Evolutionary conservation across 108 stramenopile genomes (phyloP), one percentile per base, ranked within the genome.

Genomic region (Chaetoceros muelleri): DNA sequence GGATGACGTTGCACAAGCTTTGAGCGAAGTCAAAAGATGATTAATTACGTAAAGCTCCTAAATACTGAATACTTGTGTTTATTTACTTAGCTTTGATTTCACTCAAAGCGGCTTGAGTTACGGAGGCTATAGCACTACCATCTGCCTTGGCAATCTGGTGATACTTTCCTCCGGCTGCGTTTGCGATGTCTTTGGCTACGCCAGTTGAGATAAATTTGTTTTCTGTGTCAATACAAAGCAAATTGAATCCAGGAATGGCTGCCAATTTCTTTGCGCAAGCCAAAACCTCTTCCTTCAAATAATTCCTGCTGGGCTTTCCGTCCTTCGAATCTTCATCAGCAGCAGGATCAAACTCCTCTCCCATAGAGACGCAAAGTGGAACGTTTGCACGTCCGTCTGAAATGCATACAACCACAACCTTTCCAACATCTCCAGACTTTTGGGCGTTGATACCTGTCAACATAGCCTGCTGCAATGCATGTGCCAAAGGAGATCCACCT

Each of bases 131-230:
- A 20, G 94, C 90, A 19, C 60, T 89, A 10, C 83, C 94, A 58
- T 84, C 81, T 0, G 95, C 89, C 80, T 90, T 93, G 48, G 77
- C 72, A 48, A 95, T 81, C 48, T 86, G 87, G 61, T 90, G 85
- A 73, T 95, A 93, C 52, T 80, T 86, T 16, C 95, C 91, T 61
- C 28, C 24, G 2, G 94, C 96, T 10, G 90, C 96, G 48, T 86
- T 64, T 20, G 95, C 90, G 67, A 97, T 96, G 17, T 97, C 96
- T 72, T 97, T 97, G 23, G 96, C 95, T 40, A 97, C 53, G 53
- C 96, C 96, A 23, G 96, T 97, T 46, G 83, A 85, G 60, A 96
- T 93, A 62, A 97, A 97, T 65, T 95, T 95, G 74, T 94, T 94
- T 60, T 97, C 96, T 1, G 94, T 95, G 57, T 97, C 95, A 47